phyloP scores from a whole-genome alignment of 2,329 filamentous ascomycete species.

The Emmonsia crescens region DNA sequence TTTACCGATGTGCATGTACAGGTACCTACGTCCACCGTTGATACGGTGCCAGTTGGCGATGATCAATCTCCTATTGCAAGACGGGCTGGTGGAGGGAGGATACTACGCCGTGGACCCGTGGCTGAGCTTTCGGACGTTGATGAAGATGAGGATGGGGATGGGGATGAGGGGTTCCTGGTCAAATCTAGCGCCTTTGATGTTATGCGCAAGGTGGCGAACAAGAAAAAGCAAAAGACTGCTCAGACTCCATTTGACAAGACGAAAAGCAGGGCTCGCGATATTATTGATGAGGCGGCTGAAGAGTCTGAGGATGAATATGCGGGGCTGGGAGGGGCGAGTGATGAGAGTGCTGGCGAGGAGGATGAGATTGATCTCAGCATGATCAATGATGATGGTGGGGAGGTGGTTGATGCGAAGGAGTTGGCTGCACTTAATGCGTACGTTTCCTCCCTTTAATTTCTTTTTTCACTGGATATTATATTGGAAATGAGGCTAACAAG shows the following conservation, averaged over 20 bases:
- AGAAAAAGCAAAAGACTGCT: constrained; percentile 33
- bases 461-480: not conserved
- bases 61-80: constrained; percentile 55
- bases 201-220: constrained; percentile 52
- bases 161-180: constrained; percentile 22
- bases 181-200: constrained; percentile 52
- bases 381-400: constrained; percentile 73
- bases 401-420: constrained; percentile 67
- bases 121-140: constrained; percentile 38
- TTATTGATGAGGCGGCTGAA: constrained; percentile 87
- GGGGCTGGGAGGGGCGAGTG: constrained; percentile 78
- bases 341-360: constrained; percentile 70
- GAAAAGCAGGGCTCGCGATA: constrained; percentile 73
- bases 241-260: constrained; percentile 61
- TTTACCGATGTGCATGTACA: constrained; percentile 45
- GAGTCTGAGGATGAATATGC: constrained; percentile 98
- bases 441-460: constrained; percentile 31
- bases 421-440: constrained; percentile 83
- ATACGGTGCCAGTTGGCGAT: constrained; percentile 51
- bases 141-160: constrained; percentile 30
- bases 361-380: constrained; percentile 71
- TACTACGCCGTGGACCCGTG: constrained; percentile 39
- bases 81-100: constrained; percentile 42
- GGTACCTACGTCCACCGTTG: constrained; percentile 53
- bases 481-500: not conserved